phyloP scores from a whole-genome alignment of 1,284 basidiomycete species.

The Sutorius eximius region DNA sequence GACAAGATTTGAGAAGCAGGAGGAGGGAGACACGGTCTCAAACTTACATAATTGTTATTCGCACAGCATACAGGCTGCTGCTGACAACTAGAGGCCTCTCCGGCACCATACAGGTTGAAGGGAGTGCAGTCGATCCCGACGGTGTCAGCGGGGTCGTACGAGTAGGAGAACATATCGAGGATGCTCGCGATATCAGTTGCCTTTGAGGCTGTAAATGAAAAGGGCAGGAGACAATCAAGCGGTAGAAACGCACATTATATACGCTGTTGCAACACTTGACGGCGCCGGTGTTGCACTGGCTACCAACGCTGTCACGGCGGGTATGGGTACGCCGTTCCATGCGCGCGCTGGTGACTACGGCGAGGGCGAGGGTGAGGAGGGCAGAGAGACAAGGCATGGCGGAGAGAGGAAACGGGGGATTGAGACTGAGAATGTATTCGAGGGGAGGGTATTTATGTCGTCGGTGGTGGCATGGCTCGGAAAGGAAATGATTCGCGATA shows the following conservation, averaged over 20 bases:
- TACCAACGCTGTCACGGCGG: slow-evolving; percentile 1
- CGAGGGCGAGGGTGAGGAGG: slow-evolving; percentile 18
- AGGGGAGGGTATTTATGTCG: slow-evolving; percentile 25
- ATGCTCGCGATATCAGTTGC: slow-evolving; percentile 8
- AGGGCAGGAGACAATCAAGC: background rate
- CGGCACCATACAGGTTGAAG: slow-evolving; percentile 22
- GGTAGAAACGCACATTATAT: slow-evolving; percentile 16
- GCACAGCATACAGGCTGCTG: slow-evolving; percentile 29
- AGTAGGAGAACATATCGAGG: slow-evolving; percentile 16
- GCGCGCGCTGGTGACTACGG: slow-evolving; percentile 21
- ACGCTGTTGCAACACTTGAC: slow-evolving; percentile 21
- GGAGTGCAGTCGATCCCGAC: slow-evolving; percentile 30
- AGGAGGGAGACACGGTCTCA: background rate
- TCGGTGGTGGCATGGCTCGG: slow-evolving; percentile 6
- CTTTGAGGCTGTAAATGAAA: slow-evolving; percentile 1
- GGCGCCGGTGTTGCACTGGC: slow-evolving; percentile 18
- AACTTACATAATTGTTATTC: slow-evolving; percentile 18
- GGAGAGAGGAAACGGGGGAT: background rate
- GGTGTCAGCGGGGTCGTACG: slow-evolving; percentile 18
- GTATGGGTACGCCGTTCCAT: slow-evolving; percentile 18
- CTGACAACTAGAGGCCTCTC: slow-evolving; percentile 20
- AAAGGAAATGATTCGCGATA: slow-evolving; percentile 15
- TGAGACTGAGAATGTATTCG: background rate
- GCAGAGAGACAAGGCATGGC: slow-evolving; percentile 23
- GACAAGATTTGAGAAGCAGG: background rate